Evolutionary conservation across 768 basidiomycete species (phyloP), one percentile per base, ranked within the genome.

Genomic region (Kwoniella newhampshirensis): DNA sequence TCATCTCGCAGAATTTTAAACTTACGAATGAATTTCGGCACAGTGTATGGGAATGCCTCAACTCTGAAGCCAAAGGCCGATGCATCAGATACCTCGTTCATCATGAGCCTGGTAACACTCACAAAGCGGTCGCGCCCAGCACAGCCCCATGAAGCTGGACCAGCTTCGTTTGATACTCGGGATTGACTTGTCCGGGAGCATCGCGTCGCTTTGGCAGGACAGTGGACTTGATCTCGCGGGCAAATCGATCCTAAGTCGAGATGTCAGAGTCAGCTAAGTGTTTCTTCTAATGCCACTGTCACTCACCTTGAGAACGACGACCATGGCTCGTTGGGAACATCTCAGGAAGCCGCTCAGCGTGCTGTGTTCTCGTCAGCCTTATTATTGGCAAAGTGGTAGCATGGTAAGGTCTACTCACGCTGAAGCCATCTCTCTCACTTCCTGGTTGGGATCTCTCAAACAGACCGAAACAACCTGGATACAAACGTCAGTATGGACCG

Each of bases 41-140:
- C 87, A 1, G 91, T 92, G 77, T 96, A 96, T 0, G 94, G 94
- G 74, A 88, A 94, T 55, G 91, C 93, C 67, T 93, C 89, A 30
- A 98, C 84, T 28, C 73, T 74, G 43, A 5, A 13, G 32, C n/a
- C n/a, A n/a, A n/a, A n/a, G n/a, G n/a, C n/a, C n/a, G n/a, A n/a
- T 42, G 40, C 7, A 5, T n/a, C 17, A 42, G 18, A 42, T 6
- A 4, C 25, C 7, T 7, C 32, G 32, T 32, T 32, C 32, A 6
- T 6, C 32, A 13, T 32, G 32, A 13, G 13, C 12, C 42, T 58
- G 18, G 15, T 7, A 44, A n/a, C 9, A 58, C 70, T 63, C 41
- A 74, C 68, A 98, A 79, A 4, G 94, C 90, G 63, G 89, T 90
- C 41, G 93, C 85, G n/a, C 94, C 94, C 45, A 98, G 81, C 55